These are phyloP conservation scores for Carallia brachiata DNA, from an alignment of 345 rosid species.

Conservation along the genomic window DNA sequence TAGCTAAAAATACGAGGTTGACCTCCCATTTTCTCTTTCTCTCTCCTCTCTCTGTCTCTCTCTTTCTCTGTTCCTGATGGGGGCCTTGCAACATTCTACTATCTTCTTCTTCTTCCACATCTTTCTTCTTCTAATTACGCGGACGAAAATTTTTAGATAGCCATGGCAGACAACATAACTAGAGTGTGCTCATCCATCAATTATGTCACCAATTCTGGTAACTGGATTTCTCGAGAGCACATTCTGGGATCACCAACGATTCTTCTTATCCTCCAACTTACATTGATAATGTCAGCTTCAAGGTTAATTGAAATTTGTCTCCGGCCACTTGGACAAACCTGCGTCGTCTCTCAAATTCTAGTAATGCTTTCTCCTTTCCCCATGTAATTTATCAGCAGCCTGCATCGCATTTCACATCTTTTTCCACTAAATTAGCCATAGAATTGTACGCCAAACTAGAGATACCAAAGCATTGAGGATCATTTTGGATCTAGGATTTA, in stretches of 20 bases:
- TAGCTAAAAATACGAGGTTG: slow-evolving; percentile 6
- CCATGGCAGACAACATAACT: slow-evolving; percentile 8
- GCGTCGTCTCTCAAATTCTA: slow-evolving; percentile 23
- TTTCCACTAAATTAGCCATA: too few relatives aligned
- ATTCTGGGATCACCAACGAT: slow-evolving; percentile 2
- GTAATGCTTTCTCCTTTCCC: slow-evolving; percentile 17
- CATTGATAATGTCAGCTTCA: slow-evolving; percentile 14
- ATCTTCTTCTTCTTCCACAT: neutral
- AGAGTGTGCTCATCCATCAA: slow-evolving; percentile 4
- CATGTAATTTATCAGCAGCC: neutral
- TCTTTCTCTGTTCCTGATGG: neutral
- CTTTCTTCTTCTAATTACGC: neutral
- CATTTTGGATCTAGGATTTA: too few relatives aligned
- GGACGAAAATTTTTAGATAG: neutral
- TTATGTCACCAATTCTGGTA: neutral
- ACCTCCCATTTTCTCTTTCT: neutral
- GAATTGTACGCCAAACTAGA: too few relatives aligned
- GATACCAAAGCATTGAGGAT: too few relatives aligned
- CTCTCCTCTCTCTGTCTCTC: neutral
- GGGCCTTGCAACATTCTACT: neutral
- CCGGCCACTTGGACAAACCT: slow-evolving; percentile 25
- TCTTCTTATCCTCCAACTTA: slow-evolving; percentile 26
- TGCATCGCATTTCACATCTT: too few relatives aligned
- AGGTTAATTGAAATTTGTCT: slow-evolving; percentile 17
- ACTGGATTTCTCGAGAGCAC: slow-evolving; percentile 10